Conservation (phyloP, 495 filamentous ascomycete genomes). For the Penicillium simplicissimum region DNA sequence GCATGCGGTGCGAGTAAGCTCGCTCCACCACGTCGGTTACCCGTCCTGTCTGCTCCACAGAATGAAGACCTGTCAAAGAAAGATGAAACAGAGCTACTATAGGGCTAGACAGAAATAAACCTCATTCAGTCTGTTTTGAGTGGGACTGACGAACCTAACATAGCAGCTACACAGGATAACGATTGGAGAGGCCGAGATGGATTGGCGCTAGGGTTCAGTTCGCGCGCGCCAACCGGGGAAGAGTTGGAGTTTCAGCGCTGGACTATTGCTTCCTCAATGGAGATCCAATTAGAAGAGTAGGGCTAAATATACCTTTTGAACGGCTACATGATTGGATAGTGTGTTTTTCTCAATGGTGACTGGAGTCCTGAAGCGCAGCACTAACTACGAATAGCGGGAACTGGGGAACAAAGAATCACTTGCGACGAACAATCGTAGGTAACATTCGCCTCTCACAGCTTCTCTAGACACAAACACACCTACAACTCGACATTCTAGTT, state of each 20-base stretch:
- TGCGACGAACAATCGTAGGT: neutral
- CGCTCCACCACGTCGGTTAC: constrained; percentile 15
- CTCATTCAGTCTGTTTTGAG: neutral
- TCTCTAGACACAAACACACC: neutral
- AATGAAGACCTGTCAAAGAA: neutral
- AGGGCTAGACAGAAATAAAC: constrained; percentile 7
- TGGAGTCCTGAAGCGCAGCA: neutral
- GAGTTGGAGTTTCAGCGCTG: constrained; percentile 17
- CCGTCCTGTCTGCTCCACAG: constrained; percentile 16
- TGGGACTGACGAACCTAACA: neutral
- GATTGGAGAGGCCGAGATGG: neutral
- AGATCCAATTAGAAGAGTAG: constrained; percentile 18
- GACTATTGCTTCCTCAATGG: neutral
- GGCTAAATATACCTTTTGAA: neutral
- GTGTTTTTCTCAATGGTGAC: neutral
- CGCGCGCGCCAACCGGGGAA: constrained; percentile 27
- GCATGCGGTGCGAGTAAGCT: constrained; percentile 14
- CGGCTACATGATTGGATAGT: neutral
- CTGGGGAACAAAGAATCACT: neutral
- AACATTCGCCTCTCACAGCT: neutral
- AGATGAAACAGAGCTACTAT: constrained; percentile 21
- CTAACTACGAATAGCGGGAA: neutral
- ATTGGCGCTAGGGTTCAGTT: constrained; percentile 19
- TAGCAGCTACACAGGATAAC: neutral
- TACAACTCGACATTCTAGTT: neutral